phyloP scores from a whole-genome alignment of 192 early-diverging fungal species.

The Coemansia sp. region DNA sequence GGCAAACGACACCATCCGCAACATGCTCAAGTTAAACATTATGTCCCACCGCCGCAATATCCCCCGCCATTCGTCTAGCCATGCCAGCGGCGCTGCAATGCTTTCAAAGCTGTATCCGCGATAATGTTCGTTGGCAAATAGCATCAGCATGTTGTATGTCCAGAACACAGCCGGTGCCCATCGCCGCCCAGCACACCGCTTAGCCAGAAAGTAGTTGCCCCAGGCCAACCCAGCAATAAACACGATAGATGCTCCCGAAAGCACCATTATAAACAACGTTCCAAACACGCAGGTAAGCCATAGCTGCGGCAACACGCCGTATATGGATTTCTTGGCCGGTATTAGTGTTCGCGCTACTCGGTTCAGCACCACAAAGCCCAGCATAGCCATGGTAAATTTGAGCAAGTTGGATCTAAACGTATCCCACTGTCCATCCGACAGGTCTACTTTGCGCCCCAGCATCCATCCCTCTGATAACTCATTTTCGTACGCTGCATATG shows the following conservation, averaged over 20 bases:
- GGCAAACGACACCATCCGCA: constrained; percentile 87
- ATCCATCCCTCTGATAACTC: constrained; percentile 68
- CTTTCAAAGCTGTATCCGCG: constrained; percentile 67
- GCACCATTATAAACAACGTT: constrained; percentile 58
- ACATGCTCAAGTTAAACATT: constrained; percentile 84
- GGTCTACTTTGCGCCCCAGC: constrained; percentile 60
- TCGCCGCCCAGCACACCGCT: constrained; percentile 47
- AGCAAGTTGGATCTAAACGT: constrained; percentile 58
- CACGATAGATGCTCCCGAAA: constrained; percentile 73
- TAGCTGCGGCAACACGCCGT: constrained; percentile 36
- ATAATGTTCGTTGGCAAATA: constrained; percentile 78
- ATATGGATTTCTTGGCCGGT: not conserved
- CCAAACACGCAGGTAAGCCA: constrained; percentile 64
- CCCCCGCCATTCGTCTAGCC: constrained; percentile 70
- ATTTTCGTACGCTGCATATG: constrained; percentile 41
- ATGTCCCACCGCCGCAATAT: constrained; percentile 80
- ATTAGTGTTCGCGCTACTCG: not conserved
- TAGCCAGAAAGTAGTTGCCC: constrained; percentile 68
- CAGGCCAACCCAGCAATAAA: constrained; percentile 68
- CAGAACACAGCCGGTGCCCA: constrained; percentile 71
- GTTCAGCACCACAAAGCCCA: constrained; percentile 36
- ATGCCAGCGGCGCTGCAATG: constrained; percentile 56
- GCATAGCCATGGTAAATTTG: constrained; percentile 27
- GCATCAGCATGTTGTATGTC: constrained; percentile 73
- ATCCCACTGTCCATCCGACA: constrained; percentile 51